Evolutionary conservation across 768 basidiomycete genomes (phyloP).

Genomic region (Tulasnella sp.): DNA sequence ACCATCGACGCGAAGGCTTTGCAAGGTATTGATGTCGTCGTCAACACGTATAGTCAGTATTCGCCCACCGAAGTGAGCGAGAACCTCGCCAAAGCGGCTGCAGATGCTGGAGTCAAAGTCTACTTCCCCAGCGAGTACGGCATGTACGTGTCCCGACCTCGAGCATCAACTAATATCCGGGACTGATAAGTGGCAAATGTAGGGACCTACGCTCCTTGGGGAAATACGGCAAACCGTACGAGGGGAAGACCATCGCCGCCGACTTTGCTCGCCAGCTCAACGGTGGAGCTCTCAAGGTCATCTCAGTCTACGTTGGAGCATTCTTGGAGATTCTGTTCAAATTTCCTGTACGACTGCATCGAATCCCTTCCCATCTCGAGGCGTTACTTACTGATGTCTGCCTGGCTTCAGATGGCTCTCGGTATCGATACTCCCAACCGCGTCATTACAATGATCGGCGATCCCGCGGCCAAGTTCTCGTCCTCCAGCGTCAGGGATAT

Average conservation of each 20-base stretch:
- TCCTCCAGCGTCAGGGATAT: background rate
- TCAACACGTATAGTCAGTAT: background rate
- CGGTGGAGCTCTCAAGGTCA: background rate
- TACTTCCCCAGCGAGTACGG: slow-evolving; percentile 11
- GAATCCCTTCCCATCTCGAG: too few relatives aligned
- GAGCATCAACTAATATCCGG: background rate
- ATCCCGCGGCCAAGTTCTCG: background rate
- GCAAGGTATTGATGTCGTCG: background rate
- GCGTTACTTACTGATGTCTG: background rate
- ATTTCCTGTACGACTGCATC: background rate
- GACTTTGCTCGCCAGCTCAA: background rate
- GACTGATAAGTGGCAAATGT: background rate
- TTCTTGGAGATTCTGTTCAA: background rate
- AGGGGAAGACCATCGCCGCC: background rate
- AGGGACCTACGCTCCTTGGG: background rate
- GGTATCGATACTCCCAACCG: slow-evolving; percentile 2
- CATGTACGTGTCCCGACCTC: background rate
- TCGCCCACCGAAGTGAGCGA: background rate
- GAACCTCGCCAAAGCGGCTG: background rate
- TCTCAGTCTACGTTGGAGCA: background rate
- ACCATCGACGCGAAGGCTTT: background rate
- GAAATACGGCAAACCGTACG: background rate
- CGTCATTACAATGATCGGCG: background rate
- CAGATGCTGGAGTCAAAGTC: background rate
- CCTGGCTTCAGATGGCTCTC: background rate